phyloP scores from a whole-genome alignment of 1,284 basidiomycete genomes.

The Vanrija humicola region DNA sequence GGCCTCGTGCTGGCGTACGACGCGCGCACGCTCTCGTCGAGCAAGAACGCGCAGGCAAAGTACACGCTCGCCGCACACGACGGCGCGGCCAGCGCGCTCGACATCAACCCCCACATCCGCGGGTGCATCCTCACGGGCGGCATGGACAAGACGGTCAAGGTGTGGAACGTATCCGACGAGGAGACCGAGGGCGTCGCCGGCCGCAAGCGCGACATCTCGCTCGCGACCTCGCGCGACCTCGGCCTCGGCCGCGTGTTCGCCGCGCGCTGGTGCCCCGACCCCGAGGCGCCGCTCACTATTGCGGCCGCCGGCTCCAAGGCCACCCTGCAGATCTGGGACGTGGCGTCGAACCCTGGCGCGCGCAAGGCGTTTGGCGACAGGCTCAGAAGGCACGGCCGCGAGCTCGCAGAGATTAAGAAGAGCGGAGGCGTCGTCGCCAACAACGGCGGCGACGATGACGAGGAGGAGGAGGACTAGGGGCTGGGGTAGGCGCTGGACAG shows the following conservation, averaged over 20 bases:
- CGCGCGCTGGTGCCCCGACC: constrained; percentile 80
- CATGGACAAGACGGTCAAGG: constrained; percentile 86
- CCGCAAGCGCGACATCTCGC: constrained; percentile 69
- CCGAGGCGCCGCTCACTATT: constrained; percentile 75
- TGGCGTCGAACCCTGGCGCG: constrained; percentile 69
- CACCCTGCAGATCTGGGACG: constrained; percentile 91
- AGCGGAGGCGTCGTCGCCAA: constrained; percentile 66
- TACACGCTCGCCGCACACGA: constrained; percentile 95
- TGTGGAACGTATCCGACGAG: constrained; percentile 81
- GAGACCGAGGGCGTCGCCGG: constrained; percentile 56
- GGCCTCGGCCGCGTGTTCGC: constrained; percentile 96
- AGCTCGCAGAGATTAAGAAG: constrained; percentile 57
- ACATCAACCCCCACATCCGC: constrained; percentile 84
- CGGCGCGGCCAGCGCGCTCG: constrained; percentile 84
- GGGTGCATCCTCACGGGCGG: constrained; percentile 92
- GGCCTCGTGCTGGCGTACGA: constrained; percentile 90
- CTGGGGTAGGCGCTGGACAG: too few species aligned
- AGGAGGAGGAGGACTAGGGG: constrained; percentile 56
- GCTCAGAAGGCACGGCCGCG: constrained; percentile 64
- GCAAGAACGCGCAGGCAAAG: constrained; percentile 52
- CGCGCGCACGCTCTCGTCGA: constrained; percentile 71
- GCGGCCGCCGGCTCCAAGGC: constrained; percentile 92
- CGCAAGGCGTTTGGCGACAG: constrained; percentile 74
- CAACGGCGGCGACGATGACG: constrained; percentile 62
- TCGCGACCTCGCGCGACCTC: constrained; percentile 86